These are phyloP conservation scores for Macrophomina phaseolina DNA, from an alignment of 2,329 filamentous ascomycete species.

Conservation along the genomic window DNA sequence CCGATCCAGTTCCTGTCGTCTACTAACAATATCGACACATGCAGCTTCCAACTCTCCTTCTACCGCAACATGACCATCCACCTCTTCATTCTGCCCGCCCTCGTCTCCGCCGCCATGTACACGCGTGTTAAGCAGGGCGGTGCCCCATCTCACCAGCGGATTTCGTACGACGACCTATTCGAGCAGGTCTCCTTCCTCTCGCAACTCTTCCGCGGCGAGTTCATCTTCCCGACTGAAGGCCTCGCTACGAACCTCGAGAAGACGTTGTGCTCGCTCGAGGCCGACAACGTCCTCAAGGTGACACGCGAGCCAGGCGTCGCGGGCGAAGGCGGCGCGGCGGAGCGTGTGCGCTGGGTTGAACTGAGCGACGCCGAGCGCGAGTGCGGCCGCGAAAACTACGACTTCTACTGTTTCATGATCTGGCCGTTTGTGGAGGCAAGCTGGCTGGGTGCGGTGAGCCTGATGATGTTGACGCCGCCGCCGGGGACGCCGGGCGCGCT, in stretches of 20 bases:
- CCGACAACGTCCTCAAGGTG: slow-evolving; percentile 76
- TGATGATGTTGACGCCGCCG: slow-evolving; percentile 85
- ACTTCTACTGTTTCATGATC: slow-evolving; percentile 98
- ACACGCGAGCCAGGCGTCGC: slow-evolving; percentile 42
- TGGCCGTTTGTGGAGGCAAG: slow-evolving; percentile 97
- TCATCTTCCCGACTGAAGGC: slow-evolving; percentile 92
- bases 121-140: slow-evolving; percentile 88
- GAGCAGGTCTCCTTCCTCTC: slow-evolving; percentile 81
- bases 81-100: slow-evolving; percentile 89
- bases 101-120: slow-evolving; percentile 91
- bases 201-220: slow-evolving; percentile 89
- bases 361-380: slow-evolving; percentile 77
- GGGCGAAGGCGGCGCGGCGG: slow-evolving; percentile 41
- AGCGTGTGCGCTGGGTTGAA: slow-evolving; percentile 68
- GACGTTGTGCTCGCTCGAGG: slow-evolving; percentile 77
- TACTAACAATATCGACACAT: slow-evolving; percentile 28
- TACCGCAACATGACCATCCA: slow-evolving; percentile 99
- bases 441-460: slow-evolving; percentile 87
- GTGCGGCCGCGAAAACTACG: slow-evolving; percentile 88
- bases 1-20: too few relatives aligned
- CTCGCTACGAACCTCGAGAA: slow-evolving; percentile 79
- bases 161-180: slow-evolving; percentile 73
- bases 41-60: slow-evolving; percentile 87
- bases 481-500: slow-evolving; percentile 45
- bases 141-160: slow-evolving; percentile 79